Percentiles rank a stretch among this genome's conserved stretches.
Conservation (phyloP, 2,329 filamentous ascomycete genomes). For the Thielaviopsis euricoi region DNA sequence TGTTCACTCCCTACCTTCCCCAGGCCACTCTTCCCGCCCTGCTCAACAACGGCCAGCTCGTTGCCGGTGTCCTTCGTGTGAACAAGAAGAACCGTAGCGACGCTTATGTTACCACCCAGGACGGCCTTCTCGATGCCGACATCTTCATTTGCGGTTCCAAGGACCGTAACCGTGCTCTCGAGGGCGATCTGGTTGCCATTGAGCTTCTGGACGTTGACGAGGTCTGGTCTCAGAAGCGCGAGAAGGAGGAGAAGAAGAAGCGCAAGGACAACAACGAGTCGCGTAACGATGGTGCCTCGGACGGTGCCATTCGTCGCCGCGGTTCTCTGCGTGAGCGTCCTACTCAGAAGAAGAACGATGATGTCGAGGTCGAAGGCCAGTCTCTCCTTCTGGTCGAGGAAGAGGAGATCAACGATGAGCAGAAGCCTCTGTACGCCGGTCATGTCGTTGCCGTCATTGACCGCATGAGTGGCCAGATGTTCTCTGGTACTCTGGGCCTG, state of each 20-base stretch:
- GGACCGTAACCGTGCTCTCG: conserved; percentile 89
- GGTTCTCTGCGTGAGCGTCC: conserved; percentile 92
- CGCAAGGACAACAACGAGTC: conserved; percentile 96
- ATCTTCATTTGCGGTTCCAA: conserved; percentile 99
- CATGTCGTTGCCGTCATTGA: conserved; percentile 96
- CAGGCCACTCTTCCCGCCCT: conserved; percentile 87
- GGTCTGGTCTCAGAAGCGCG: conserved; percentile 95
- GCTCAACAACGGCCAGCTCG: conserved; percentile 79
- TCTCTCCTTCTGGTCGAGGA: conserved; percentile 93
- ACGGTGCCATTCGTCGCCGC: conserved; percentile 78
- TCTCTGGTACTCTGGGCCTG: conserved; percentile 86
- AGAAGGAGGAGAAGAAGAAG: conserved; percentile 99
- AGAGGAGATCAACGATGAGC: conserved; percentile 95
- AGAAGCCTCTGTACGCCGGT: conserved; percentile 92
- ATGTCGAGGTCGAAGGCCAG: conserved; percentile 96
- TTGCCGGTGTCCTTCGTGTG: conserved; percentile 88
- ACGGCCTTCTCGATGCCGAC: conserved; percentile 77
- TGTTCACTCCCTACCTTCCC: conserved; percentile 94
- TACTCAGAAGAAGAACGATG: conserved; percentile 99
- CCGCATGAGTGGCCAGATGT: conserved; percentile 95
- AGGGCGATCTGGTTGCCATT: conserved; percentile 88
- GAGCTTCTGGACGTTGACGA: conserved; percentile 96
- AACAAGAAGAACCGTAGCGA: conserved; percentile 99
- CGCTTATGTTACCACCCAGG: conserved; percentile 87
- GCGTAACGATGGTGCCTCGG: conserved; percentile 49